phyloP scores from a whole-genome alignment of 352 stramenopile genomes.

The Plasmopara halstedii region DNA sequence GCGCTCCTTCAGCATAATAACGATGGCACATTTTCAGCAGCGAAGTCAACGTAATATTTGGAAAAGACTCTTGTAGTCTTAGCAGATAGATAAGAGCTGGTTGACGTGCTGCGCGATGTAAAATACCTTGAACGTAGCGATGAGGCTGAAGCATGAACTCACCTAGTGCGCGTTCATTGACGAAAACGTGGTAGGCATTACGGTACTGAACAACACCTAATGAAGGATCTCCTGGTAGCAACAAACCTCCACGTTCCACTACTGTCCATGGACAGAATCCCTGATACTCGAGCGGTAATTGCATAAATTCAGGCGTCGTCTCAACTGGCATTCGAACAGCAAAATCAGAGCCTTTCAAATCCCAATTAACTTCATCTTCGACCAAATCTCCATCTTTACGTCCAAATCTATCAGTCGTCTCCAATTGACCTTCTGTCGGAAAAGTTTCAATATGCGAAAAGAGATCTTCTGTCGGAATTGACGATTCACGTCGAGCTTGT shows the following conservation, averaged over 20 bases:
- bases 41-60: constrained; percentile 58
- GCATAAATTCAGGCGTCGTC: constrained; percentile 91
- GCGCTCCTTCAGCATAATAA: constrained; percentile 29
- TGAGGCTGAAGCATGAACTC: constrained; percentile 87
- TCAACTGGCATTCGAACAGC: constrained; percentile 86
- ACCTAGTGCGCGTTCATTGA: constrained; percentile 81
- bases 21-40: constrained; percentile 57
- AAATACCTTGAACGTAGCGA: constrained; percentile 64
- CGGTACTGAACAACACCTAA: constrained; percentile 88
- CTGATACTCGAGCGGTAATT: constrained; percentile 91
- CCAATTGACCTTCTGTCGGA: constrained; percentile 30
- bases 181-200: constrained; percentile 90
- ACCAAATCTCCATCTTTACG: constrained; percentile 12
- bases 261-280: constrained; percentile 92
- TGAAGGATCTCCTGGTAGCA: constrained; percentile 87
- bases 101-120: constrained; percentile 55
- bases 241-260: constrained; percentile 76
- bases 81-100: constrained; percentile 91
- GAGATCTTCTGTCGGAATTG: constrained; percentile 58
- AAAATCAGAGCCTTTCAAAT: constrained; percentile 27
- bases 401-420: constrained; percentile 11
- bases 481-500: constrained; percentile 40
- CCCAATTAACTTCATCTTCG: constrained; percentile 29
- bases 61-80: constrained; percentile 81
- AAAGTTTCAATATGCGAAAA: constrained; percentile 66